Evolutionary conservation across 208 protist genomes (phyloP).

Genomic region (Trypanosoma lewisi): DNA sequence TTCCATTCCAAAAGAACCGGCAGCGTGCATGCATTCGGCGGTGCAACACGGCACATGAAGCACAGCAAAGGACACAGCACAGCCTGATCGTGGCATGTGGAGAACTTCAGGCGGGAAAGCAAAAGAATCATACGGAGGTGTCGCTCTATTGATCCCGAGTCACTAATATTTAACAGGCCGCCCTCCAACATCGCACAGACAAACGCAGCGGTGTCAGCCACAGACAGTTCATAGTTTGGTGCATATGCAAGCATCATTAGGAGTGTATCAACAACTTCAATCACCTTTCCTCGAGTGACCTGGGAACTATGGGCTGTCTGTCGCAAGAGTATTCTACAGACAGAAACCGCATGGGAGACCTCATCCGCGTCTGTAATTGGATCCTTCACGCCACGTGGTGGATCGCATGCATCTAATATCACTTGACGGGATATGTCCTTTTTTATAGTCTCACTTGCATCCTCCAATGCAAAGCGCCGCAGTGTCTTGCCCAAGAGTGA

Average conservation of each 20-base stretch:
- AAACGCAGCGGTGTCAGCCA: conserved; percentile 28
- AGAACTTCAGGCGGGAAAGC: conserved; percentile 43
- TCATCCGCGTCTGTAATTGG: conserved; percentile 51
- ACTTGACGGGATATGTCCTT: conserved; percentile 6
- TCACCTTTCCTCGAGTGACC: conserved; percentile 3
- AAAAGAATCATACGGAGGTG: conserved; percentile 39
- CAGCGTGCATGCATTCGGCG: neutral
- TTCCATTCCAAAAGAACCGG: conserved; percentile 38
- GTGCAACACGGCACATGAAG: conserved; percentile 1
- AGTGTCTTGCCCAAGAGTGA: conserved; percentile 3
- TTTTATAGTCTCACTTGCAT: neutral
- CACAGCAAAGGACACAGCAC: conserved; percentile 8
- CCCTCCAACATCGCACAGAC: conserved; percentile 26
- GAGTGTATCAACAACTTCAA: conserved; percentile 23
- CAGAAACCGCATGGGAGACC: conserved; percentile 21
- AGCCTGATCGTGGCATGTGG: conserved; percentile 10
- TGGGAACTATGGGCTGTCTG: neutral
- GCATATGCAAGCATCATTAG: conserved; percentile 35
- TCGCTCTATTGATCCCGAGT: neutral
- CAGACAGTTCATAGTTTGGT: conserved; percentile 56
- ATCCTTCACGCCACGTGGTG: conserved; percentile 36
- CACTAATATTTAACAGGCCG: neutral
- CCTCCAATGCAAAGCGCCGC: neutral
- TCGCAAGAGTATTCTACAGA: conserved; percentile 24
- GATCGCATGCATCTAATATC: conserved; percentile 32